Conservation (phyloP, 108 stramenopile species). For the Schizochytrium sp. region DNA sequence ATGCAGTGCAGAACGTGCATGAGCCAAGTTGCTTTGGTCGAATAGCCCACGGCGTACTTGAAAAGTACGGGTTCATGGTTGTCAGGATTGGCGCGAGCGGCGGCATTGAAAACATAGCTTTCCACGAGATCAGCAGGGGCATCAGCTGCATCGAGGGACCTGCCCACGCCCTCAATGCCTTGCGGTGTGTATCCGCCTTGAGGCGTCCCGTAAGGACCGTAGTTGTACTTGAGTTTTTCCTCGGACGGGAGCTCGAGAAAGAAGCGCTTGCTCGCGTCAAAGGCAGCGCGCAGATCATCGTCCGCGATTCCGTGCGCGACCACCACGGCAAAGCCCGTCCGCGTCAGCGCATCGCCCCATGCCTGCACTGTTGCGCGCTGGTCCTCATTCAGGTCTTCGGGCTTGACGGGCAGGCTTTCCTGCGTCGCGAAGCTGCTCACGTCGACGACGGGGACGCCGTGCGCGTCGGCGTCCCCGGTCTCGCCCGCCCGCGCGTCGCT, state of each 20-base stretch:
- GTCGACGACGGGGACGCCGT: background rate
- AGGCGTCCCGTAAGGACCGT: background rate
- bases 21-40: background rate
- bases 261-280: background rate
- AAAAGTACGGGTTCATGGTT: background rate
- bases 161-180: background rate
- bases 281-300: background rate
- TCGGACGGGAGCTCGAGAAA: background rate
- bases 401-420: background rate
- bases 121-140: background rate
- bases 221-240: background rate
- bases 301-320: background rate
- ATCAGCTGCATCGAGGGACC: background rate
- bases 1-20: background rate
- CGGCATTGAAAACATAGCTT: background rate
- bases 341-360: background rate
- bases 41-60: background rate
- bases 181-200: slow-evolving; percentile 1
- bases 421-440: background rate
- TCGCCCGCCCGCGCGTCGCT: too few relatives aligned
- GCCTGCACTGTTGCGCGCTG: background rate
- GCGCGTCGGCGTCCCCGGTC: background rate
- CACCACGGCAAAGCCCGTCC: background rate
- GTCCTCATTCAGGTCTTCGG: background rate
- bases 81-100: background rate